Conservation (phyloP, 331 rosid species). For the Quercus tomentella region DNA sequence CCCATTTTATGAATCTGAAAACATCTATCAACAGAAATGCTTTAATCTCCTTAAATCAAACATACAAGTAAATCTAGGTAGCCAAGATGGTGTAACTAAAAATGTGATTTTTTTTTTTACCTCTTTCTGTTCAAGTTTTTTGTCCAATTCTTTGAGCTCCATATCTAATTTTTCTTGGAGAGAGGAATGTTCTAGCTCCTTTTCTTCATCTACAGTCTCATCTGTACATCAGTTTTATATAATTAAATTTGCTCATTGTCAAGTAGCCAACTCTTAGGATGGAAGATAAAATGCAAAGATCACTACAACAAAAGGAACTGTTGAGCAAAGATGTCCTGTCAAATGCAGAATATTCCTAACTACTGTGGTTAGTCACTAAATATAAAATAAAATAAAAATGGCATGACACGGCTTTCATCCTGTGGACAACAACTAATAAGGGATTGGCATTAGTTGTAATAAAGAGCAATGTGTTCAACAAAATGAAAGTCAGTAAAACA, state of each 20-base stretch:
- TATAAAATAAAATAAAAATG: conserved; percentile 7
- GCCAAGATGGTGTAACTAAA: background rate
- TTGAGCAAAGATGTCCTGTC: background rate
- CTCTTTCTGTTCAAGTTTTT: conserved; percentile 88
- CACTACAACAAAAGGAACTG: background rate
- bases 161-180: conserved; percentile 73
- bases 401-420: background rate
- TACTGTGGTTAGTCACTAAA: background rate
- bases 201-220: conserved; percentile 57
- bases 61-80: background rate
- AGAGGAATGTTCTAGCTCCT: conserved; percentile 85
- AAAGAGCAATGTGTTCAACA: background rate
- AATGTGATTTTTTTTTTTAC: conserved; percentile 23
- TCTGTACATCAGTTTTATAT: conserved; percentile 34
- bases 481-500: background rate
- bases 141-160: conserved; percentile 87
- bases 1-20: background rate
- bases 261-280: background rate
- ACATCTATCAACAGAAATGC: background rate
- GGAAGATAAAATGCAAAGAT: conserved; percentile 1
- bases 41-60: background rate
- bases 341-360: background rate
- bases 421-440: background rate
- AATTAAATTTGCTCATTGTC: background rate
- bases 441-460: background rate